These are phyloP conservation scores for Punica granatum DNA, from an alignment of 345 rosid genomes.

Conservation along the genomic window DNA sequence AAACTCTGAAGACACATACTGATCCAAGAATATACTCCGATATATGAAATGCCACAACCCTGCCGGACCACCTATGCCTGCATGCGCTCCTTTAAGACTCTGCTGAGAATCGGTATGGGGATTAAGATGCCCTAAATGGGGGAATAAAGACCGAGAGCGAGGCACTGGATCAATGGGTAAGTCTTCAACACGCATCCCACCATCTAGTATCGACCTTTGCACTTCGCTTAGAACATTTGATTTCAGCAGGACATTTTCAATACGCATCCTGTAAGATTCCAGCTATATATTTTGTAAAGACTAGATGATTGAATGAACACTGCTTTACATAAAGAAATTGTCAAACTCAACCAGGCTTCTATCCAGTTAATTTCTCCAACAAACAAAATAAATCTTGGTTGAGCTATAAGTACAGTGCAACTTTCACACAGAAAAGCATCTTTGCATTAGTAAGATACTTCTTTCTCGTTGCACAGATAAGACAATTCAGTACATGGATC, in stretches of 20 bases:
- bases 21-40: constrained; percentile 92
- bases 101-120: constrained; percentile 40
- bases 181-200: constrained; percentile 94
- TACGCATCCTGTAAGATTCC: constrained; percentile 50
- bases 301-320: background rate
- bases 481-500: background rate
- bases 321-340: background rate
- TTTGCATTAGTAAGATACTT: background rate
- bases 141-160: constrained; percentile 36
- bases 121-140: constrained; percentile 37
- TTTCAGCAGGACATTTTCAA: constrained; percentile 74
- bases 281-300: background rate
- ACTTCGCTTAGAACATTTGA: constrained; percentile 80
- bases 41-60: constrained; percentile 99
- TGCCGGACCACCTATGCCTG: constrained; percentile 83
- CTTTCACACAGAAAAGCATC: background rate
- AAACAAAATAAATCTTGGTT: background rate
- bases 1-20: constrained; percentile 84
- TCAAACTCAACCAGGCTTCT: background rate
- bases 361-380: background rate
- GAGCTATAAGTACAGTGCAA: background rate
- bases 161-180: constrained; percentile 53
- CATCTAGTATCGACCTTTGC: constrained; percentile 84
- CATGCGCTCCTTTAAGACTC: constrained; percentile 37
- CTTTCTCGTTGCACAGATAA: background rate